Evolutionary conservation across 306 rosid genomes (phyloP).

Genomic region (Prosopis cineraria): DNA sequence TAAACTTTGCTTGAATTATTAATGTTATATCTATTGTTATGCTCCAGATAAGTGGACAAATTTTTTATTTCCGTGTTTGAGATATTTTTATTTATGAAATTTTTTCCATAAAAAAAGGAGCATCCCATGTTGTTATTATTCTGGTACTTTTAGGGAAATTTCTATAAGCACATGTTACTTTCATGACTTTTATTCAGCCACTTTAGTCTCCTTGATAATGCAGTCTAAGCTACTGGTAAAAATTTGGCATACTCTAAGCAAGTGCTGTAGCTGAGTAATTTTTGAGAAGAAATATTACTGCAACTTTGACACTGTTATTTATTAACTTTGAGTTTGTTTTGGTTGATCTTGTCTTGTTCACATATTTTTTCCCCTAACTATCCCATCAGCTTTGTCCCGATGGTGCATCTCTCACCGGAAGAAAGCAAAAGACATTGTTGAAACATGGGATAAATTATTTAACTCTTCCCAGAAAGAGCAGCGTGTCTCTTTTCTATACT

Average conservation of each 20-base stretch:
- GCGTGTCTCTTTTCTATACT: conserved; percentile 68
- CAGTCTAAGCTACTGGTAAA: not conserved
- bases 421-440: conserved; percentile 75
- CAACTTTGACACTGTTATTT: not conserved
- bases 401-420: conserved; percentile 74
- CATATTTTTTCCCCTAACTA: conserved; percentile 31
- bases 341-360: not conserved
- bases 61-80: not conserved
- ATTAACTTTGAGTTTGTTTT: not conserved
- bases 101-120: not conserved
- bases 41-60: not conserved
- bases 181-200: not conserved
- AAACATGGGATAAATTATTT: conserved; percentile 72
- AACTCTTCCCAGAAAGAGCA: conserved; percentile 72
- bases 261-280: conserved; percentile 8
- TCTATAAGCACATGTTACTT: not conserved
- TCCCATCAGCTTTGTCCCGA: conserved; percentile 62
- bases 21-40: not conserved
- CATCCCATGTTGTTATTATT: not conserved
- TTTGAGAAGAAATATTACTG: not conserved
- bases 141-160: not conserved
- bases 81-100: not conserved
- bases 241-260: not conserved
- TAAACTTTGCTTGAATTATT: not conserved
- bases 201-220: not conserved